Evolutionary conservation across 2,329 filamentous ascomycete genomes (phyloP).

Genomic region (Diplodia corticola): DNA sequence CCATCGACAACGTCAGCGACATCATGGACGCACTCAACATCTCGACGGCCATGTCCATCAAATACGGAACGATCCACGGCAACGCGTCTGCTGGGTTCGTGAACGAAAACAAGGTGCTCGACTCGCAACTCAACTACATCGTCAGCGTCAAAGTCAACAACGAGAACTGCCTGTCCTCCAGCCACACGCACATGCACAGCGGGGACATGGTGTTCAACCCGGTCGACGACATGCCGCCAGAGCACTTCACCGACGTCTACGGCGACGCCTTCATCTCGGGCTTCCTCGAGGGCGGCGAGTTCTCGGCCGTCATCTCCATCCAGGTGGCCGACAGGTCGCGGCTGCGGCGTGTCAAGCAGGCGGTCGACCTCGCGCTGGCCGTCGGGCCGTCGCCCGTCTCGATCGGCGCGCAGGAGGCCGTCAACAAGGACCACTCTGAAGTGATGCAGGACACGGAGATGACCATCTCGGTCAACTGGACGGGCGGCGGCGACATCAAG

Average conservation of each 20-base stretch:
- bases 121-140: constrained; percentile 35
- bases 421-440: constrained; percentile 30
- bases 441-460: constrained; percentile 35
- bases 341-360: constrained; percentile 35
- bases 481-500: constrained; percentile 38
- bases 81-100: constrained; percentile 35
- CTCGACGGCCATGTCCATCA: constrained; percentile 41
- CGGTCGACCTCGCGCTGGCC: constrained; percentile 35
- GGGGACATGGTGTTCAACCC: constrained; percentile 33
- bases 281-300: constrained; percentile 38
- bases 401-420: constrained; percentile 30
- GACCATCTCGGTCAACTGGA: constrained; percentile 38
- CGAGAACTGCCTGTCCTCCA: constrained; percentile 7
- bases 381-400: constrained; percentile 31
- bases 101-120: constrained; percentile 35
- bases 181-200: background rate
- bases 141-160: constrained; percentile 29
- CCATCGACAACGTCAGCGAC: constrained; percentile 40
- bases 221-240: constrained; percentile 31
- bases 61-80: constrained; percentile 41
- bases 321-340: constrained; percentile 37
- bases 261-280: constrained; percentile 38
- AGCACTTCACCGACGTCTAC: constrained; percentile 37
- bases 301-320: constrained; percentile 38
- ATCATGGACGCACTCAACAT: constrained; percentile 45